Percentiles rank a stretch among this genome's conserved stretches.
phyloP scores from a whole-genome alignment of 164 flowering plant genomes.

The Sedum album region DNA sequence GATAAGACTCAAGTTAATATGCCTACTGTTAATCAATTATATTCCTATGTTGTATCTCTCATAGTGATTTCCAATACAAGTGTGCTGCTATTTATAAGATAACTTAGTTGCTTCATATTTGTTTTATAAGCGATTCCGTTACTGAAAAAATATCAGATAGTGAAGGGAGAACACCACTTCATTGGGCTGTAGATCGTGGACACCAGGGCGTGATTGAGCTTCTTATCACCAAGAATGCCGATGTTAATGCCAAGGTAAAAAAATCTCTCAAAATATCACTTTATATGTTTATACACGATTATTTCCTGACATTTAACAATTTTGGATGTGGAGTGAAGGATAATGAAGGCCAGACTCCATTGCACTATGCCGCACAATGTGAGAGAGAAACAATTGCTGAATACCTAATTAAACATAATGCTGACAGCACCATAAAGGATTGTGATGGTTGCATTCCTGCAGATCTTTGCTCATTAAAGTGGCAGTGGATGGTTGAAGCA shows the following conservation, averaged over 20 bases:
- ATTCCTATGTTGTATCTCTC: not conserved
- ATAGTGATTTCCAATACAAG: not conserved
- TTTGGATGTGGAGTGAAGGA: constrained; percentile 36
- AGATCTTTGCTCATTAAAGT: constrained; percentile 50
- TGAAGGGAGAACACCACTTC: constrained; percentile 86
- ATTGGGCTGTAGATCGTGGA: constrained; percentile 98
- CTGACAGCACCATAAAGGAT: constrained; percentile 46
- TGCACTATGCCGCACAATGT: constrained; percentile 86
- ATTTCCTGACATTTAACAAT: not conserved
- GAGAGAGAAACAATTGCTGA: constrained; percentile 78
- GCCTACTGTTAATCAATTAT: not conserved
- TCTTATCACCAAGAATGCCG: constrained; percentile 58
- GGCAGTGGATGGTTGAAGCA: constrained; percentile 52
- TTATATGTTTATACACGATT: not conserved
- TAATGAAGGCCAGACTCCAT: constrained; percentile 81
- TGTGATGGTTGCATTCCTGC: constrained; percentile 54
- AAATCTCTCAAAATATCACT: not conserved
- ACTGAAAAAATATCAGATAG: constrained; percentile 56
- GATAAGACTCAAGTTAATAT: not conserved
- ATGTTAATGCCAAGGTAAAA: constrained; percentile 82
- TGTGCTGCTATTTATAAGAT: not conserved
- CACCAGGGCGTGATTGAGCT: constrained; percentile 43
- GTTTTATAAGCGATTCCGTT: not conserved
- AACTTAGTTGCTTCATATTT: not conserved
- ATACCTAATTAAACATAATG: constrained; percentile 65